Evolutionary conservation across 2,329 filamentous ascomycete genomes (phyloP).

Genomic region (Fusarium sororula): DNA sequence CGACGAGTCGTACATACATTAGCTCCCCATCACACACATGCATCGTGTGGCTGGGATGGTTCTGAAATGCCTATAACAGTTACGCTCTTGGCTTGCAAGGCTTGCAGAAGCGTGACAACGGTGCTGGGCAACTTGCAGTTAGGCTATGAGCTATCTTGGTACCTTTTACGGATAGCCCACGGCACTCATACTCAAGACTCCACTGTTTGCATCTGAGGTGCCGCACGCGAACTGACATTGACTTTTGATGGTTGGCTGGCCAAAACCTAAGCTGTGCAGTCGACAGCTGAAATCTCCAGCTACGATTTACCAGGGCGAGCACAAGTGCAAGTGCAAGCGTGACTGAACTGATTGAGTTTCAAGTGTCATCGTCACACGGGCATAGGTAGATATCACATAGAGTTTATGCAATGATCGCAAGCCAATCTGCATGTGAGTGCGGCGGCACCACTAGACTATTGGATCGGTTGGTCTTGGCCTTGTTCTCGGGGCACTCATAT

Average conservation of each 20-base stretch:
- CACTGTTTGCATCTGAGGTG: background rate
- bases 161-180: background rate
- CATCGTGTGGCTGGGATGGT: background rate
- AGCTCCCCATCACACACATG: background rate
- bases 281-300: background rate
- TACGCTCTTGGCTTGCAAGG: background rate
- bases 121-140: background rate
- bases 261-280: background rate
- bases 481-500: background rate
- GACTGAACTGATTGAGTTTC: background rate
- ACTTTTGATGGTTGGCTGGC: background rate
- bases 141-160: background rate
- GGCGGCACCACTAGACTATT: background rate
- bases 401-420: conserved; percentile 12
- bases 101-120: conserved; percentile 26
- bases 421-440: background rate
- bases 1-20: background rate
- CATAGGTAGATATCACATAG: conserved; percentile 5
- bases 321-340: background rate
- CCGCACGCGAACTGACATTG: conserved; percentile 9
- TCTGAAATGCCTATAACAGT: background rate
- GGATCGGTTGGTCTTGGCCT: background rate
- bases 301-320: background rate
- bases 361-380: background rate
- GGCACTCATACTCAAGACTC: background rate